phyloP scores from a whole-genome alignment of 768 basidiomycete species.

The Boletus pseudo-olivaceus region DNA sequence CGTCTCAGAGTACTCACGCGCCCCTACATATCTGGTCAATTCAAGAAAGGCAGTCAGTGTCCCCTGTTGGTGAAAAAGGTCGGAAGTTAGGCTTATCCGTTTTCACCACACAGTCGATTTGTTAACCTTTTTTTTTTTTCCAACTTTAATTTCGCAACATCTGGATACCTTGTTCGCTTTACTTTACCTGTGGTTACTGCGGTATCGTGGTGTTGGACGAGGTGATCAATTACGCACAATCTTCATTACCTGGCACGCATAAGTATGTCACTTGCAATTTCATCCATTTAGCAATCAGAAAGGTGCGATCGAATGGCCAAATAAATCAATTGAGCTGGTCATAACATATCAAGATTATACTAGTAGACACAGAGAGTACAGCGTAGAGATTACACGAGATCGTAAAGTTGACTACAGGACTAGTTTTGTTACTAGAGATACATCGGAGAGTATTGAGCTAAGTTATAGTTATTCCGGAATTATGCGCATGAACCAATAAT shows the following conservation, averaged over 20 bases:
- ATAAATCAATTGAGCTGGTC: not conserved
- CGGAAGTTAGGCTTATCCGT: slow-evolving; percentile 3
- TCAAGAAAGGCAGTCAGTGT: slow-evolving; percentile 57
- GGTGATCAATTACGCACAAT: not conserved
- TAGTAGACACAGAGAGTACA: slow-evolving; percentile 10
- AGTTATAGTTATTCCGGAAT: slow-evolving; percentile 1
- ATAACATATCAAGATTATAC: slow-evolving; percentile 14
- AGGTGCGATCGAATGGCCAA: not conserved
- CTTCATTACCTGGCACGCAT: not conserved
- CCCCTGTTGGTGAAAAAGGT: slow-evolving; percentile 50
- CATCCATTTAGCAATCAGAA: not conserved
- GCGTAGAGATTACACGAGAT: slow-evolving; percentile 9
- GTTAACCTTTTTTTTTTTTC: not conserved
- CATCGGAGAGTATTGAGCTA: slow-evolving; percentile 3
- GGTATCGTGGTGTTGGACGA: not conserved
- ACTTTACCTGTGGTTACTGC: not conserved
- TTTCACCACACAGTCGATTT: not conserved
- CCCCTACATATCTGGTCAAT: slow-evolving; percentile 55
- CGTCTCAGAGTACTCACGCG: slow-evolving; percentile 55
- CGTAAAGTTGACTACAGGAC: slow-evolving; percentile 4
- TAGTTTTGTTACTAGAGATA: slow-evolving; percentile 24
- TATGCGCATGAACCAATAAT: slow-evolving; percentile 10
- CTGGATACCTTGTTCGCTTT: not conserved
- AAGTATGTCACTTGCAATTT: not conserved
- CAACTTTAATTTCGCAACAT: not conserved